A percentile compares a stretch with the other conserved stretches of the same genome.
These are phyloP conservation scores for Hypoxylon lienhwacheense DNA, from an alignment of 495 filamentous ascomycete genomes.

Conservation along the genomic window DNA sequence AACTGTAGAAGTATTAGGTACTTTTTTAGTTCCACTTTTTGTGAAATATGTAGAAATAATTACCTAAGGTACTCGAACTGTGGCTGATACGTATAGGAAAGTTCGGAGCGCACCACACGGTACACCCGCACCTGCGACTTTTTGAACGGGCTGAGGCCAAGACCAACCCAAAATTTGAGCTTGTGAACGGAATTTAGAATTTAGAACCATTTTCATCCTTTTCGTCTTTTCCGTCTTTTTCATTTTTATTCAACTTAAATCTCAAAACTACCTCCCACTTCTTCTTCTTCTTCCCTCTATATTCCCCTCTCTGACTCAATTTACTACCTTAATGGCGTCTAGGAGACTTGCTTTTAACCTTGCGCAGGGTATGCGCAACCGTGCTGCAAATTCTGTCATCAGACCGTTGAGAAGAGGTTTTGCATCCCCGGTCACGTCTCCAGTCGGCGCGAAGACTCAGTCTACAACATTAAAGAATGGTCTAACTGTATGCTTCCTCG, in stretches of 20 bases:
- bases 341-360: constrained; percentile 88
- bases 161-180: constrained; percentile 40
- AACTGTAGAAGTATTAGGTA: no score
- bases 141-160: constrained; percentile 13
- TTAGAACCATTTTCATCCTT: no score
- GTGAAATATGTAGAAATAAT: no score
- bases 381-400: constrained; percentile 71
- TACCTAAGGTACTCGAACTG: no score
- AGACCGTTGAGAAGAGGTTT: constrained; percentile 77
- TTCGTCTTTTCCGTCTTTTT: no score
- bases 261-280: no score
- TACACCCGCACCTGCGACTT: no score
- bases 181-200: no score
- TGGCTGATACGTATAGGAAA: neutral
- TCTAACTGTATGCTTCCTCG: constrained; percentile 72
- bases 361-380: constrained; percentile 80
- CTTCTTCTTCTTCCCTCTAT: constrained; percentile 26
- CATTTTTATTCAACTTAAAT: no score
- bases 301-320: constrained; percentile 41
- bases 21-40: no score
- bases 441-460: constrained; percentile 76
- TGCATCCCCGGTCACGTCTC: constrained; percentile 72
- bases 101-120: constrained; percentile 4
- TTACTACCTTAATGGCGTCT: constrained; percentile 74
- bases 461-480: constrained; percentile 96